These are phyloP conservation scores for Lepidium sativum DNA, from an alignment of 345 rosid species.

Conservation along the genomic window DNA sequence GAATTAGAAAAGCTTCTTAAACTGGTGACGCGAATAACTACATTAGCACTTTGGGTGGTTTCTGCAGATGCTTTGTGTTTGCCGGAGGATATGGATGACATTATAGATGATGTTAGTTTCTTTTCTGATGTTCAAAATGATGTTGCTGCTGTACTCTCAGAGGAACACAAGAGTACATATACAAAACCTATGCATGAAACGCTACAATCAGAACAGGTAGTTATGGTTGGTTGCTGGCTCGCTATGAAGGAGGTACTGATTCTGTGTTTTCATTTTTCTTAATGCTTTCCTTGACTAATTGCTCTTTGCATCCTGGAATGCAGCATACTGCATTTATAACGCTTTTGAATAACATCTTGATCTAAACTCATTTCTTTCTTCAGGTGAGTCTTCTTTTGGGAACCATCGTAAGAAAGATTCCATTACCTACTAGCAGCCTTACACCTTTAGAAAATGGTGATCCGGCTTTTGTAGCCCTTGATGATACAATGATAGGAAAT, in stretches of 20 bases:
- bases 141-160: slow-evolving; percentile 26
- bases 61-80: slow-evolving; percentile 93
- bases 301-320: neutral
- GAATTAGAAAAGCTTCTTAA: slow-evolving; percentile 67
- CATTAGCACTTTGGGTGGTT: slow-evolving; percentile 92
- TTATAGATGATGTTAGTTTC: slow-evolving; percentile 52
- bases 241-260: slow-evolving; percentile 93
- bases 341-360: neutral
- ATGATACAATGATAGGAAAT: slow-evolving; percentile 15
- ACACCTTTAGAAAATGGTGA: slow-evolving; percentile 31
- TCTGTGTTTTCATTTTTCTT: neutral
- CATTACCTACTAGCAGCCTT: slow-evolving; percentile 50
- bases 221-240: slow-evolving; percentile 98
- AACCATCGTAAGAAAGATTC: slow-evolving; percentile 81
- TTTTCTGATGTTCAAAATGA: slow-evolving; percentile 38
- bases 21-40: slow-evolving; percentile 69
- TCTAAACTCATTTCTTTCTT: slow-evolving; percentile 28
- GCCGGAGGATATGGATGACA: slow-evolving; percentile 80
- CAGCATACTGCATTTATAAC: neutral
- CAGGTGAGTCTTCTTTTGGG: slow-evolving; percentile 97
- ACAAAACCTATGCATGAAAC: slow-evolving; percentile 33
- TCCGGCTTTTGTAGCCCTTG: slow-evolving; percentile 25
- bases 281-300: too few species aligned
- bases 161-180: slow-evolving; percentile 36
- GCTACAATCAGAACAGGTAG: slow-evolving; percentile 61